Conservation (phyloP, 2,329 filamentous ascomycete species). For the Penicillium expansum region DNA sequence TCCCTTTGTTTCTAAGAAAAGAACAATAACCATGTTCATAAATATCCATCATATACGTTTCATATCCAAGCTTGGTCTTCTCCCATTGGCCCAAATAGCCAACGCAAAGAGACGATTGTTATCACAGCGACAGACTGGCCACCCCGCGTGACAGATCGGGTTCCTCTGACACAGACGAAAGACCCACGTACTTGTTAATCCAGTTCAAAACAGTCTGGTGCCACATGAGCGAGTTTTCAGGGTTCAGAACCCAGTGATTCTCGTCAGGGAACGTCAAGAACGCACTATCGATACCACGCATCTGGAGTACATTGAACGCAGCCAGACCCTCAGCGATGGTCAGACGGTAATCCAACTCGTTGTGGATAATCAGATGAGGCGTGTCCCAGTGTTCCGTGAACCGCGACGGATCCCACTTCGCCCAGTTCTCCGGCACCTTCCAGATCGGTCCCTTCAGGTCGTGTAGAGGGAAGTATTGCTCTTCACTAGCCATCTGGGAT, state of each 20-base stretch:
- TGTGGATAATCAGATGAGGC: constrained; percentile 86
- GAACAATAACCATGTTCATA: constrained; percentile 3
- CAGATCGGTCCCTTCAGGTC: constrained; percentile 53
- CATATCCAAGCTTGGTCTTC: neutral
- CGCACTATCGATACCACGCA: constrained; percentile 69
- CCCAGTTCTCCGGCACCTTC: constrained; percentile 52
- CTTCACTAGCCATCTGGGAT: constrained; percentile 48
- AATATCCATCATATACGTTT: constrained; percentile 1
- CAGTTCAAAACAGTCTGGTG: constrained; percentile 80
- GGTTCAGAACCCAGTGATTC: constrained; percentile 81
- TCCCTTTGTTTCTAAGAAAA: constrained; percentile 14
- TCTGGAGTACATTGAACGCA: constrained; percentile 82
- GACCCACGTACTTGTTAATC: constrained; percentile 60
- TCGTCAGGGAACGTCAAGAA: constrained; percentile 80
- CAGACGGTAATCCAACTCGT: constrained; percentile 82
- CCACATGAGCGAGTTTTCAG: constrained; percentile 88
- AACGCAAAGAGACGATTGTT: neutral
- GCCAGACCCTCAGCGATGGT: constrained; percentile 80
- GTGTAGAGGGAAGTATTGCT: constrained; percentile 56
- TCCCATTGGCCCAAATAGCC: neutral
- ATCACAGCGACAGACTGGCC: constrained; percentile 21
- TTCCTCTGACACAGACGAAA: constrained; percentile 45
- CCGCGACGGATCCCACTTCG: constrained; percentile 56
- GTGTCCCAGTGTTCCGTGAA: constrained; percentile 71
- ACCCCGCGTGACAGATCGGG: constrained; percentile 18